phyloP scores from a whole-genome alignment of 163 green algal species.

The Chloroidium sp. region DNA sequence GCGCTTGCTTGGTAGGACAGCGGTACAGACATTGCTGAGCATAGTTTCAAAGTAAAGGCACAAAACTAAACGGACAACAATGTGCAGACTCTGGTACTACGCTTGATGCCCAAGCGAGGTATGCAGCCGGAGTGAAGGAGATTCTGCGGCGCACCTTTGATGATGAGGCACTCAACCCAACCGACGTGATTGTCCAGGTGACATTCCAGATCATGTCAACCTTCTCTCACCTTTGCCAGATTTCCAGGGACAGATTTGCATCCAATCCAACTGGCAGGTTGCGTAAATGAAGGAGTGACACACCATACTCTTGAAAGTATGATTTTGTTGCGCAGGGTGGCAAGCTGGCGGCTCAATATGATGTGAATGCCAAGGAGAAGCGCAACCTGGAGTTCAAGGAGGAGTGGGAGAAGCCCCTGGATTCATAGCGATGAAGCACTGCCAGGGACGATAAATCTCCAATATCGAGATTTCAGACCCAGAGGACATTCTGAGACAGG shows the following conservation, averaged over 20 bases:
- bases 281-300: neutral
- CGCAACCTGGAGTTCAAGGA: conserved; percentile 18
- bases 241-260: neutral
- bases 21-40: too few species aligned
- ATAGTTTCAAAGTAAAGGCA: too few species aligned
- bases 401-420: conserved; percentile 1
- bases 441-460: too few species aligned
- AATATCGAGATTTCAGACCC: too few species aligned
- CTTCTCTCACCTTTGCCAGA: neutral
- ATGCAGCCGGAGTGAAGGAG: conserved; percentile 19
- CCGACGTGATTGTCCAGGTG: conserved; percentile 2
- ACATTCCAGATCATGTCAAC: neutral
- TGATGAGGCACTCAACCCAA: conserved; percentile 2
- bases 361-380: neutral
- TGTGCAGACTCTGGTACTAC: conserved; percentile 11
- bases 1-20: too few species aligned
- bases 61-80: too few species aligned
- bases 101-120: conserved; percentile 21
- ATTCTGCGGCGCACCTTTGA: conserved; percentile 21
- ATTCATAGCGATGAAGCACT: neutral
- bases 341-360: conserved; percentile 21
- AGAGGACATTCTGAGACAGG: too few species aligned
- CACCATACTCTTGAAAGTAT: neutral
- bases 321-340: conserved; percentile 7
- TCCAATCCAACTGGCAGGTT: neutral